phyloP scores from a whole-genome alignment of 2,329 filamentous ascomycete species.

The Neospermospora avenae region DNA sequence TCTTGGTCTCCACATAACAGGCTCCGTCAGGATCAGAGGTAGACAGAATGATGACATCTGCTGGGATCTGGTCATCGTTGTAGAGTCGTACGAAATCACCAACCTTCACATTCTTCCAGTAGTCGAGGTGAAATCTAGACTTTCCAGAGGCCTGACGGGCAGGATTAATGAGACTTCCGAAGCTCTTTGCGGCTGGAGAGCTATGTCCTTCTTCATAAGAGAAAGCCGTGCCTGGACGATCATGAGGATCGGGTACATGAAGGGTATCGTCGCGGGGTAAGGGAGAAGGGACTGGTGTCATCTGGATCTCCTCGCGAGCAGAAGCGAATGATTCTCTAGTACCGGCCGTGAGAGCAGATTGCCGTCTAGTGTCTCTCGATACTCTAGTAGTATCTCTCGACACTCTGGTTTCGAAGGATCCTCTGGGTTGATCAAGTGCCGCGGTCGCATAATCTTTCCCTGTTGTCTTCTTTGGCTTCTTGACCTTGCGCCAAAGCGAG shows the following conservation, averaged over 20 bases:
- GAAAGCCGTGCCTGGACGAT: constrained; percentile 36
- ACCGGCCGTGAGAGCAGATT: constrained; percentile 31
- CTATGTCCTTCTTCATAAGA: constrained; percentile 40
- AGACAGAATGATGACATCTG: constrained; percentile 86
- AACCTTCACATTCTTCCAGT: constrained; percentile 93
- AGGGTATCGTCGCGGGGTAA: constrained; percentile 46
- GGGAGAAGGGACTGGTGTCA: constrained; percentile 92
- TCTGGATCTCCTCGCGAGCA: constrained; percentile 73
- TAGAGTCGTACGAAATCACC: constrained; percentile 96
- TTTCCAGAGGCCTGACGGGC: constrained; percentile 61
- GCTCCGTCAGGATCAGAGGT: constrained; percentile 92
- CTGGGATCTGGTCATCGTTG: constrained; percentile 92
- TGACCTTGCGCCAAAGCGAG: constrained; percentile 44
- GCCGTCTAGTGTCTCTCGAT: constrained; percentile 17
- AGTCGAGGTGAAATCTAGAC: constrained; percentile 86
- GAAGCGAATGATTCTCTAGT: constrained; percentile 50
- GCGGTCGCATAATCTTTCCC: constrained; percentile 23
- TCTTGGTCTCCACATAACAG: constrained; percentile 98
- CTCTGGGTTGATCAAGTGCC: constrained; percentile 29
- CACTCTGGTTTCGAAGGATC: constrained; percentile 60
- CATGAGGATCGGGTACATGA: constrained; percentile 30
- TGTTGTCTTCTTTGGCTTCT: constrained; percentile 45
- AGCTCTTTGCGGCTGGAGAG: constrained; percentile 43
- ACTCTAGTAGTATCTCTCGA: constrained; percentile 44
- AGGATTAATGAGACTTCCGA: constrained; percentile 72